Conservation (phyloP, 371 early-diverging fungal genomes). For the Rhizopus sp. region DNA sequence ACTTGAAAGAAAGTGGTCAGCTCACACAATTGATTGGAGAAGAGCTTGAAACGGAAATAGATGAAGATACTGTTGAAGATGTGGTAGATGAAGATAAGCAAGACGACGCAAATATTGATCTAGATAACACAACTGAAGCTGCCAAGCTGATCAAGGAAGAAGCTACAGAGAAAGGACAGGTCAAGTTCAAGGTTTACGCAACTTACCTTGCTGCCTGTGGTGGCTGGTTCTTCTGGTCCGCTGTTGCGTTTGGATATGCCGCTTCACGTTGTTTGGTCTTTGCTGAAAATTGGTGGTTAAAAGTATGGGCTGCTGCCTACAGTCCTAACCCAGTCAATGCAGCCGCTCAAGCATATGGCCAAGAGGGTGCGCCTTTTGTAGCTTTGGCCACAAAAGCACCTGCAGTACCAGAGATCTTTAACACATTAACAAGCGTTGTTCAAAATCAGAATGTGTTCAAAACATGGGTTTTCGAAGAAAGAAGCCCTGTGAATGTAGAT, state of each 20-base stretch:
- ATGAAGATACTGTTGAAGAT: slow-evolving; percentile 11
- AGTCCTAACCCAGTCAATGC: neutral
- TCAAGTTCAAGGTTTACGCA: slow-evolving; percentile 60
- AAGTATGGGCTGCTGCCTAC: slow-evolving; percentile 33
- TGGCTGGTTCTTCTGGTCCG: slow-evolving; percentile 58
- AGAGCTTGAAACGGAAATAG: slow-evolving; percentile 9
- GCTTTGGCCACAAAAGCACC: slow-evolving; percentile 4
- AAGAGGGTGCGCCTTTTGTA: neutral
- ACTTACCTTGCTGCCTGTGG: slow-evolving; percentile 70
- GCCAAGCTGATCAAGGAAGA: slow-evolving; percentile 50
- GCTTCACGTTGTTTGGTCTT: slow-evolving; percentile 50
- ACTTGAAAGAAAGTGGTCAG: slow-evolving; percentile 16
- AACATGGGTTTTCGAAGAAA: slow-evolving; percentile 28
- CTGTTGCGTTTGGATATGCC: slow-evolving; percentile 47
- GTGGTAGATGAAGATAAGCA: slow-evolving; percentile 34
- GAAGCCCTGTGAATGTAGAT: slow-evolving; percentile 24
- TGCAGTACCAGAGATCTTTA: slow-evolving; percentile 13
- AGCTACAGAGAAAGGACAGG: slow-evolving; percentile 52
- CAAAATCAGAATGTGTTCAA: slow-evolving; percentile 27
- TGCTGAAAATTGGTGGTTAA: slow-evolving; percentile 41
- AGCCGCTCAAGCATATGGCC: neutral
- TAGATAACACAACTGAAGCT: slow-evolving; percentile 27
- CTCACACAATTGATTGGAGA: slow-evolving; percentile 18
- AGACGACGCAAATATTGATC: slow-evolving; percentile 41
- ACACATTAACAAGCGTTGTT: slow-evolving; percentile 24